phyloP scores from a whole-genome alignment of 2,329 filamentous ascomycete genomes.

The Colletotrichum paranaense region DNA sequence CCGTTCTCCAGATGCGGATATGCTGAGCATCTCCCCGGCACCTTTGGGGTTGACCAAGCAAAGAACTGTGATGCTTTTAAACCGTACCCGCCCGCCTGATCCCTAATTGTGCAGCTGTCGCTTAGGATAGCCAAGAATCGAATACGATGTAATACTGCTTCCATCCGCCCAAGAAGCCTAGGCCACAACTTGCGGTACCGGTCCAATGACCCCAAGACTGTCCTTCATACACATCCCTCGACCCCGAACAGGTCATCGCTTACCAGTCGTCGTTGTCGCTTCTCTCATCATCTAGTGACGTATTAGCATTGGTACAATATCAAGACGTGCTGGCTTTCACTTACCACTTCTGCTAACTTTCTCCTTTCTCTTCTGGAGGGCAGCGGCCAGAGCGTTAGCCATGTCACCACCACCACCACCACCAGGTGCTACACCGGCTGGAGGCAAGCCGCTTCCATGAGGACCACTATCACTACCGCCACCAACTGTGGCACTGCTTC shows the following conservation, averaged over 20 bases:
- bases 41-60: background rate
- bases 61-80: background rate
- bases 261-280: constrained; percentile 80
- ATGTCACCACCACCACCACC: constrained; percentile 75
- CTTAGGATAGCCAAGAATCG: constrained; percentile 3
- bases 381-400: constrained; percentile 84
- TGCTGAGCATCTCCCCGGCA: background rate
- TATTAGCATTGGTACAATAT: background rate
- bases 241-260: constrained; percentile 18
- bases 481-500: constrained; percentile 71
- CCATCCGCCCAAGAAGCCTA: background rate
- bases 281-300: constrained; percentile 74
- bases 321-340: constrained; percentile 50
- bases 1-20: background rate
- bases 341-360: constrained; percentile 96
- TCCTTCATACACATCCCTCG: background rate
- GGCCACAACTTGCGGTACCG: background rate
- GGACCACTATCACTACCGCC: constrained; percentile 58
- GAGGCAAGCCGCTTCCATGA: constrained; percentile 61
- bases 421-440: constrained; percentile 61
- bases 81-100: background rate
- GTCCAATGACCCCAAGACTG: background rate
- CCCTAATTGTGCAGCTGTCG: constrained; percentile 3
- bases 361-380: constrained; percentile 85
- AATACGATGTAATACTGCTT: constrained; percentile 10